phyloP scores from a whole-genome alignment of 805 yeast species.

The Candida nanaspora region DNA sequence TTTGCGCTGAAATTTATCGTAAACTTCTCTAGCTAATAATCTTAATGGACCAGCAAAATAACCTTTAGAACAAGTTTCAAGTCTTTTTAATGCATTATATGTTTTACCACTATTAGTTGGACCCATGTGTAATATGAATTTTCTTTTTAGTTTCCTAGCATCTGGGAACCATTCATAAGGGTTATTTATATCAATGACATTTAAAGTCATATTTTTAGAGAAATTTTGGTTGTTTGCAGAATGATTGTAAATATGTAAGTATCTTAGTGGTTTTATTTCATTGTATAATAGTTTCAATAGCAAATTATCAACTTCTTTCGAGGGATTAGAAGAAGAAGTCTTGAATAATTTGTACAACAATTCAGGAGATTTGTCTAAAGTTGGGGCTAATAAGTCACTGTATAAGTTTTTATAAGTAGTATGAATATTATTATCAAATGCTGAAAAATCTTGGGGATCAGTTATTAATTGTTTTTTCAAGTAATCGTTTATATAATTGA shows the following conservation, averaged over 20 bases:
- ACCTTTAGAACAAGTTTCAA: slow-evolving; percentile 64
- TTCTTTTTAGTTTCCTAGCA: slow-evolving; percentile 73
- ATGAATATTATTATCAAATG: background rate
- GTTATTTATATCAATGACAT: slow-evolving; percentile 38
- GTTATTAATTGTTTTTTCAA: background rate
- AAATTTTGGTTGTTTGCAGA: slow-evolving; percentile 24
- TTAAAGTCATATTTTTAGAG: slow-evolving; percentile 26
- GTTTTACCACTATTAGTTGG: slow-evolving; percentile 98
- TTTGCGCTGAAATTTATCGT: slow-evolving; percentile 65
- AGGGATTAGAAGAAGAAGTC: background rate
- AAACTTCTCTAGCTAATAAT: slow-evolving; percentile 84
- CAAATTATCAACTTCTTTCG: slow-evolving; percentile 10
- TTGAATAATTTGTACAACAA: background rate
- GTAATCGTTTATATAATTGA: background rate
- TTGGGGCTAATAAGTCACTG: background rate
- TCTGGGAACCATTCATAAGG: slow-evolving; percentile 81
- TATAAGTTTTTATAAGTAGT: background rate
- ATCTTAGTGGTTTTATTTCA: slow-evolving; percentile 21
- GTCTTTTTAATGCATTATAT: slow-evolving; percentile 64
- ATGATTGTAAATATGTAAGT: slow-evolving; percentile 21
- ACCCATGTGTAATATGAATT: slow-evolving; percentile 88
- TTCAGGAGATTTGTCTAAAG: background rate
- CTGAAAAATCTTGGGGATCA: background rate
- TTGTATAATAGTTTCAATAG: slow-evolving; percentile 22
- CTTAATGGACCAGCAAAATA: slow-evolving; percentile 94